Evolutionary conservation across 306 rosid genomes (phyloP), one percentile per base, ranked within the genome.

Genomic region (Vigna reflexopilosa): DNA sequence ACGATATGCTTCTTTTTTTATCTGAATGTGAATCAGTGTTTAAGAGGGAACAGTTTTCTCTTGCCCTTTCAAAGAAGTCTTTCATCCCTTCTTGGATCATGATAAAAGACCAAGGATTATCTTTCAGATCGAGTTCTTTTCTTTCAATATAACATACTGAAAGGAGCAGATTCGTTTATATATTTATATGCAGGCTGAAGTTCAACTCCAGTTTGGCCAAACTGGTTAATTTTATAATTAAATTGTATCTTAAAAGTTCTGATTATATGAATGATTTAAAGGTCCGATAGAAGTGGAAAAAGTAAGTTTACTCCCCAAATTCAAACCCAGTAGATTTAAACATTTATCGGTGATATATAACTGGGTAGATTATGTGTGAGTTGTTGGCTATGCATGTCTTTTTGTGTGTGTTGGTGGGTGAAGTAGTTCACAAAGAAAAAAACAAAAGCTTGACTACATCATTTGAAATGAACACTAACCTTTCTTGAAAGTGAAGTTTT

Each of bases 81-180:
- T 69, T 34, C 34, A 40, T 56, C 17, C n/a, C 20, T 50, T 24
- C 47, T 59, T 66, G 22, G 56, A 57, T 30, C 24, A 58, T 71
- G 69, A 40, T 19, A 7, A 56, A 65, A 26, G 28, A 24, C 0
- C 10, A 47, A 51, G 54, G 66, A 45, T 50, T 34, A 34, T 76
- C 50, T 15, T 22, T 8, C 11, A 12, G 30, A 17, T 59, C 59
- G 44, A 69, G 19, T 69, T 76, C 13, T 70, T 22, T 16, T 26
- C 16, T 15, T 9, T 24, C 56, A 40, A 63, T 19, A 42, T 56
- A 28, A 40, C 62, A 9, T 6, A 16, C 51, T 38, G 61, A 36
- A 75, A 36, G 57, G 44, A 62, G 52, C 51, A 82, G 28, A 76
- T 74, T 55, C 48, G 72, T 67, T 45, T 80, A 72, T 26, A 26